phyloP scores from a whole-genome alignment of 1,284 basidiomycete species.

The Malassezia globosa region DNA sequence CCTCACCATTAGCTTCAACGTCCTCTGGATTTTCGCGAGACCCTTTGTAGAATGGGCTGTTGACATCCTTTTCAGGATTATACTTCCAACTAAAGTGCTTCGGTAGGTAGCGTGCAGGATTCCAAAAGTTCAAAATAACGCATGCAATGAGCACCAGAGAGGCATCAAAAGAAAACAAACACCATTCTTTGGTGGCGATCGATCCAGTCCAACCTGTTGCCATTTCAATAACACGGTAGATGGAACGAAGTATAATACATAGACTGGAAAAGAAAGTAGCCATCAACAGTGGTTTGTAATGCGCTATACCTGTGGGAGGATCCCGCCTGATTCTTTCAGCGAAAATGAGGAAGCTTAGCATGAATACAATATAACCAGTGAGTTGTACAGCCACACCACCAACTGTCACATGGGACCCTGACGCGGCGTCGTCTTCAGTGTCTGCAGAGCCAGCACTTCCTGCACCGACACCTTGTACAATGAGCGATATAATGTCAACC shows the following conservation, averaged over 20 bases:
- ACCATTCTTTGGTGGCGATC: conserved; percentile 25
- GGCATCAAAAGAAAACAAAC: conserved; percentile 22
- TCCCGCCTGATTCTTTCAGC: conserved; percentile 3
- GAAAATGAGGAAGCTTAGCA: conserved; percentile 19
- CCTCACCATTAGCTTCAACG: not conserved
- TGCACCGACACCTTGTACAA: conserved; percentile 23
- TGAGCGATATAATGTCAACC: conserved; percentile 22
- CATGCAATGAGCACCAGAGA: conserved; percentile 18
- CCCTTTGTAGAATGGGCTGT: not conserved
- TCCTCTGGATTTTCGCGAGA: not conserved
- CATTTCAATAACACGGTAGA: conserved; percentile 29
- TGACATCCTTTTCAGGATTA: conserved; percentile 6
- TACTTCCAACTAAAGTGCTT: conserved; percentile 14
- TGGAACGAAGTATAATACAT: conserved; percentile 21
- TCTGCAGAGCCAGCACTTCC: conserved; percentile 22
- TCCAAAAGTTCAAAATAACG: conserved; percentile 17
- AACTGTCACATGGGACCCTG: conserved; percentile 21
- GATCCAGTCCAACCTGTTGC: conserved; percentile 23
- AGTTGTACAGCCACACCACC: conserved; percentile 26
- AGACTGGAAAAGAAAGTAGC: conserved; percentile 19
- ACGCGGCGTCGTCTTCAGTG: not conserved
- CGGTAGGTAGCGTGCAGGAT: conserved; percentile 20
- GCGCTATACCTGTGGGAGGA: not conserved
- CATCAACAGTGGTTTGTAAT: conserved; percentile 9
- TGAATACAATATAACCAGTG: conserved; percentile 20